These are phyloP conservation scores for Volvariella surrecta DNA, from an alignment of 1,284 basidiomycete genomes.

Conservation along the genomic window DNA sequence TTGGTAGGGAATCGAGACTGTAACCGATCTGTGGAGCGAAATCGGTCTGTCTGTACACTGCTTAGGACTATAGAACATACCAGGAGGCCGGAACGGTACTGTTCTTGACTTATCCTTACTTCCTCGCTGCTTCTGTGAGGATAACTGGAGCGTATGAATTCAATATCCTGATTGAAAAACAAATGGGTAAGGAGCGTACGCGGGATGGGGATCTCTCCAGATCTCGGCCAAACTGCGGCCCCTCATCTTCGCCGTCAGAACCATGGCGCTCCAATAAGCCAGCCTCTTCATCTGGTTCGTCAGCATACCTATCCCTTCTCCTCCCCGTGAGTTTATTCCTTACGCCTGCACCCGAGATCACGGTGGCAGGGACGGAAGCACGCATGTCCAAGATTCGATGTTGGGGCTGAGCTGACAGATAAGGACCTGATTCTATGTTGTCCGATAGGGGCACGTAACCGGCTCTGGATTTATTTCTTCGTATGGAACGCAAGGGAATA, in stretches of 20 bases:
- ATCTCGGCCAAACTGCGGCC: slow-evolving; percentile 14
- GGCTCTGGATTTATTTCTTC: slow-evolving; percentile 38
- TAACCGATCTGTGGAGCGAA: slow-evolving; percentile 45
- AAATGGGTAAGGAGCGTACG: background rate
- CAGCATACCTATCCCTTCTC: slow-evolving; percentile 43
- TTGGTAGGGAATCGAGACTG: slow-evolving; percentile 72
- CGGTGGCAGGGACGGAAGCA: background rate
- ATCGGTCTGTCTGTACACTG: background rate
- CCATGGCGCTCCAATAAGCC: slow-evolving; percentile 28
- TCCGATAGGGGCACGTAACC: slow-evolving; percentile 38
- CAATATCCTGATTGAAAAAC: background rate
- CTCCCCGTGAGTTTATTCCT: slow-evolving; percentile 18
- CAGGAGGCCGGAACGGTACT: slow-evolving; percentile 68
- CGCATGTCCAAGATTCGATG: background rate
- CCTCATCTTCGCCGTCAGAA: slow-evolving; percentile 18
- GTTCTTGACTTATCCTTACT: slow-evolving; percentile 66
- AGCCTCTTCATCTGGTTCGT: slow-evolving; percentile 53
- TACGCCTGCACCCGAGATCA: background rate
- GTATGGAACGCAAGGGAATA: slow-evolving; percentile 57
- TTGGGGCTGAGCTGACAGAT: slow-evolving; percentile 1
- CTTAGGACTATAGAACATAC: slow-evolving; percentile 28
- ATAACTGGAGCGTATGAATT: background rate
- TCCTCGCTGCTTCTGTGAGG: slow-evolving; percentile 1
- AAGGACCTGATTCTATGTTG: slow-evolving; percentile 22
- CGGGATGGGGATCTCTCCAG: background rate